A percentile compares a stretch with the other conserved stretches of the same genome.
Conservation (phyloP, 2,329 filamentous ascomycete genomes). For the Neofusicoccum laricinum region DNA sequence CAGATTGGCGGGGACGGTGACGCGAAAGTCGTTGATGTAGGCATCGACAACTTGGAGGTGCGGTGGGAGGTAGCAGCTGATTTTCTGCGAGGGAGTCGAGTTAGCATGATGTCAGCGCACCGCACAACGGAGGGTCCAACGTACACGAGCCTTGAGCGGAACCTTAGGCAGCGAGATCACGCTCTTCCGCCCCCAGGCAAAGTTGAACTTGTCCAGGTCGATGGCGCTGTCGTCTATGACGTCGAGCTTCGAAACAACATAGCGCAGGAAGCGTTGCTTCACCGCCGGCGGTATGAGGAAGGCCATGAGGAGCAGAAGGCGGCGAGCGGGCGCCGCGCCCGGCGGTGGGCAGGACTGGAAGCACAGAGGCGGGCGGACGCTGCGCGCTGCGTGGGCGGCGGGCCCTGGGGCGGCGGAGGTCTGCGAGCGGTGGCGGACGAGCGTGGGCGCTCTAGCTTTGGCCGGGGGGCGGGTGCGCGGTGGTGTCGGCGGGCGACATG, state of each 20-base stretch:
- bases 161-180: conserved; percentile 86
- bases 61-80: conserved; percentile 69
- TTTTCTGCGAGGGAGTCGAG: conserved; percentile 59
- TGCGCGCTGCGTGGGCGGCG: conserved; percentile 32
- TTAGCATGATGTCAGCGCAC: conserved; percentile 20
- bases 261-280: conserved; percentile 85
- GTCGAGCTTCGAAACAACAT: conserved; percentile 78
- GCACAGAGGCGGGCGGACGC: conserved; percentile 22
- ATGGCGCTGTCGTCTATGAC: conserved; percentile 84
- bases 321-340: conserved; percentile 17
- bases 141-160: conserved; percentile 72
- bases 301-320: conserved; percentile 54
- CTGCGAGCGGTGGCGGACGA: conserved; percentile 12
- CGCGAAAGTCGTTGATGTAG: conserved; percentile 69
- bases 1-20: conserved; percentile 85
- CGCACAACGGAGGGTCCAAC: conserved; percentile 24
- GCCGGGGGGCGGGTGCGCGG: not conserved
- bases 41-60: conserved; percentile 71
- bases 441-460: conserved; percentile 2
- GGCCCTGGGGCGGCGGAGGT: conserved; percentile 21
- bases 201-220: conserved; percentile 82
- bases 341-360: conserved; percentile 10
- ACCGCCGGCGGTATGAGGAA: conserved; percentile 69
- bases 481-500: conserved; percentile 6
- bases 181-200: conserved; percentile 77